Base-by-base conservation (phyloP, 192 early-diverging fungal genomes). In the Gonapodya prolifera region DNA sequence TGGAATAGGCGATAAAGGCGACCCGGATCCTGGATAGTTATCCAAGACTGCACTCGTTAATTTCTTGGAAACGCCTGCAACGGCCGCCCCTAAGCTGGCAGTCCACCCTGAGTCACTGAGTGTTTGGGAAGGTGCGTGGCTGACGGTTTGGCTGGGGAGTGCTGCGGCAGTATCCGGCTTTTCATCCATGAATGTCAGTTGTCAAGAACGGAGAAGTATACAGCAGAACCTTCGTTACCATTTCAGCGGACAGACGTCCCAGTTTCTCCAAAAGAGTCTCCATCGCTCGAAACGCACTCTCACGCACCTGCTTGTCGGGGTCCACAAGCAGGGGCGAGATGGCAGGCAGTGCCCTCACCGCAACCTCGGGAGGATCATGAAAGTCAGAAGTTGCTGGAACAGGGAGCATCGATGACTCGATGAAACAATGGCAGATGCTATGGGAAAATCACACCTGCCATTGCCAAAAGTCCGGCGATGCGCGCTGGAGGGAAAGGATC, bases 401-500 rank as follows among this genome's bases (percentile, higher is more conserved):
- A 1, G 35, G 8, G 1, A 23, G n/a, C n/a, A 78, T 69, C 35
- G 29, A 69, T 34, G 28, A 69, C 13, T 81, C 16, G 75, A 29
- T 2, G 30, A 61, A 0, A 29, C 70, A n/a, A 35, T 35, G n/a
- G 32, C 16, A 61, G 45, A 71, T 0, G 29, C n/a, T 30, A n/a
- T 28, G 75, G 77, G 1, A 84, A 33, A 23, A 82, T 28, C 1
- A 16, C 45, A 61, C 45, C 45, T 8, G 28, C 31, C 31, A 75
- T 76, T 32, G 92, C 95, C 85, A 95, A 86, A 18, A 96, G 85
- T 73, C 92, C 91, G 2, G 97, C 96, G 33, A 91, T 88, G 13
- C 95, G 86, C 1, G 94, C 91, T 69, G 94, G 94, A 23, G 91
- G 89, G 81, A 98, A 98, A 32, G 92, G 91, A 80, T 99, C 97